Percentiles rank a stretch among this genome's conserved stretches.
Evolutionary conservation across 257 asterid species (phyloP).

Genomic region (Salvia splendens): DNA sequence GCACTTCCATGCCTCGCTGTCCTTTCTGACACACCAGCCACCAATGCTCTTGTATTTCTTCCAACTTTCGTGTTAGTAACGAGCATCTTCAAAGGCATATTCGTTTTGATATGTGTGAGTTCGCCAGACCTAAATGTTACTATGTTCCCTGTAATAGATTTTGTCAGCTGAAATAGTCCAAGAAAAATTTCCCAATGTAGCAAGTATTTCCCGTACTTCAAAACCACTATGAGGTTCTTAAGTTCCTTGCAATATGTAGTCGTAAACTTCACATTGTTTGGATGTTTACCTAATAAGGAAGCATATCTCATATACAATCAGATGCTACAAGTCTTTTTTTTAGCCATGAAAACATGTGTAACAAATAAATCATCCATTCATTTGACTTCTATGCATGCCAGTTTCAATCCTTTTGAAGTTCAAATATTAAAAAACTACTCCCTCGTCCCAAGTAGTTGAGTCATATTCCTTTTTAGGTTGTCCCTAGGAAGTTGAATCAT

Average conservation of each 20-base stretch:
- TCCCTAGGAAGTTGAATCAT: too few relatives aligned
- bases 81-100: slow-evolving; percentile 94
- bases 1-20: slow-evolving; percentile 70
- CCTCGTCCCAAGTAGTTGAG: too few relatives aligned
- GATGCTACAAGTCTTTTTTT: slow-evolving; percentile 3
- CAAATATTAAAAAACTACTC: background rate
- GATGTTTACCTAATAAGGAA: background rate
- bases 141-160: slow-evolving; percentile 71
- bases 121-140: slow-evolving; percentile 85
- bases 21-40: slow-evolving; percentile 82
- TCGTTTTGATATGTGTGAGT: slow-evolving; percentile 75
- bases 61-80: slow-evolving; percentile 90
- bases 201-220: background rate
- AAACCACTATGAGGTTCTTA: background rate
- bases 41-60: slow-evolving; percentile 87
- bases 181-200: slow-evolving; percentile 17
- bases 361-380: slow-evolving; percentile 5
- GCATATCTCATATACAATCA: slow-evolving; percentile 20
- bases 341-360: background rate
- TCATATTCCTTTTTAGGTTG: too few relatives aligned
- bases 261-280: background rate
- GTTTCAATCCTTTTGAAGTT: slow-evolving; percentile 3
- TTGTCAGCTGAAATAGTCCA: slow-evolving; percentile 21
- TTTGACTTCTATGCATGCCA: background rate
- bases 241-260: background rate